Percentiles rank a stretch among this genome's conserved stretches.
phyloP scores from a whole-genome alignment of 345 rosid genomes.

The Bruguiera gymnorhiza region DNA sequence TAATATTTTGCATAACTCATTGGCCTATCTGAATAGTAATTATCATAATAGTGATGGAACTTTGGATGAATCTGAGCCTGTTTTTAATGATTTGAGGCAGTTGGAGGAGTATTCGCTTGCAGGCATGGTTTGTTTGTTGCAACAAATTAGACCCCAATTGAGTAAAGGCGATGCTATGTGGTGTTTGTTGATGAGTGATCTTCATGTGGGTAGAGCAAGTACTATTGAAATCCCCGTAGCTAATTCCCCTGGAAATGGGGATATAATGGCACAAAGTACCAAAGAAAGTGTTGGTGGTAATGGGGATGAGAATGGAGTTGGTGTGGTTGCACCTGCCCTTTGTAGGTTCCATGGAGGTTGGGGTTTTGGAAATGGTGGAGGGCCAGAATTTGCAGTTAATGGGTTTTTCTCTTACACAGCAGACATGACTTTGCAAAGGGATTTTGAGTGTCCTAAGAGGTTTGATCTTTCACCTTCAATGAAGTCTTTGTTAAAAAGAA shows the following conservation, averaged over 20 bases:
- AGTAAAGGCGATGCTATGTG: constrained; percentile 96
- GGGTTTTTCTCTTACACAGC: constrained; percentile 42
- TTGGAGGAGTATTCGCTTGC: constrained; percentile 77
- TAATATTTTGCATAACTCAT: constrained; percentile 66
- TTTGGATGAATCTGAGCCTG: constrained; percentile 52
- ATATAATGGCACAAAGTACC: constrained; percentile 23
- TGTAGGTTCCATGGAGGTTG: constrained; percentile 86
- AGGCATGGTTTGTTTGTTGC: constrained; percentile 84
- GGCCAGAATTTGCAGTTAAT: constrained; percentile 48
- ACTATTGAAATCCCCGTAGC: constrained; percentile 51
- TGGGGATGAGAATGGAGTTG: constrained; percentile 35
- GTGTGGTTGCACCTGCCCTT: constrained; percentile 48
- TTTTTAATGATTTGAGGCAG: constrained; percentile 68
- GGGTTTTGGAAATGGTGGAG: constrained; percentile 73
- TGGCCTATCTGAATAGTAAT: constrained; percentile 63
- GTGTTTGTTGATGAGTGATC: constrained; percentile 93
- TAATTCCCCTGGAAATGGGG: constrained; percentile 27
- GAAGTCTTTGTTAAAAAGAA: constrained; percentile 80
- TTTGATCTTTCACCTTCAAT: constrained; percentile 82
- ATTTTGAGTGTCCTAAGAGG: constrained; percentile 80
- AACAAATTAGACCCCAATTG: constrained; percentile 71
- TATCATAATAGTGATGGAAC: constrained; percentile 29
- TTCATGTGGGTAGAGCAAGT: constrained; percentile 80
- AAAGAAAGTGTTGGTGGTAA: constrained; percentile 39
- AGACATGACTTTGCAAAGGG: constrained; percentile 53